Evolutionary conservation across 1,139 yeast species (phyloP), one percentile per base, ranked within the genome.

Genomic region (Protomyces arabidopsidicola): DNA sequence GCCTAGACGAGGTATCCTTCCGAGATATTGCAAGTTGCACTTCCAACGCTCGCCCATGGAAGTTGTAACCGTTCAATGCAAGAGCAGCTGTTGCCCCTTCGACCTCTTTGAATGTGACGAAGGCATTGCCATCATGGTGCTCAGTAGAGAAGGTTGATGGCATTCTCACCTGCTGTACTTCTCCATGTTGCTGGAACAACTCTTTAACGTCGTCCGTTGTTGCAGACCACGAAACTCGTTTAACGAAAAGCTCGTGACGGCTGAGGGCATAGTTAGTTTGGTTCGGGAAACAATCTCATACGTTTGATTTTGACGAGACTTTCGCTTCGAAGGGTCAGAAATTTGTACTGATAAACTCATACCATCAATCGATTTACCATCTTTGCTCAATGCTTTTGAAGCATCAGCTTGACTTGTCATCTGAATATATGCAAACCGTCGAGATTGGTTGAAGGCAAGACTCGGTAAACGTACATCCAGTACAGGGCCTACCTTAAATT

Each of bases 371-470:
- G 67, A 71, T 39, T 71, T 74, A 0, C 80, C 82, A 69, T 86
- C 72, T n/a, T 83, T 75, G 0, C 68, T 66, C 0, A 82, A 77
- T 0, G 90, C 90, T 0, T 68, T 63, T 0, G 70, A 65, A 0
- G 95, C 90, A 38, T 75, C 76, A 8, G 76, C 76, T 12, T 54
- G 81, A 66, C 14, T 77, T 72, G 0, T 76, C 69, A 68, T 76
- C 70, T 89, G 96, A 14, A 88, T 78, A 70, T 89, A 90, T 67
- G 95, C 88, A 71, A 90, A 90, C 45, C 96, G 74, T 65, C 96
- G 78, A 22, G 79, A 80, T 3, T 82, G 74, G 68, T 84, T 81
- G 57, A 77, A 79, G 51, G 80, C 79, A 67, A 86, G 81, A 0
- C 87, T 82, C 0, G 97, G 97, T 53, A 88, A 78, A 60, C 97